Base-by-base conservation (phyloP, 2,329 filamentous ascomycete species). In the Helotiales sp. region DNA sequence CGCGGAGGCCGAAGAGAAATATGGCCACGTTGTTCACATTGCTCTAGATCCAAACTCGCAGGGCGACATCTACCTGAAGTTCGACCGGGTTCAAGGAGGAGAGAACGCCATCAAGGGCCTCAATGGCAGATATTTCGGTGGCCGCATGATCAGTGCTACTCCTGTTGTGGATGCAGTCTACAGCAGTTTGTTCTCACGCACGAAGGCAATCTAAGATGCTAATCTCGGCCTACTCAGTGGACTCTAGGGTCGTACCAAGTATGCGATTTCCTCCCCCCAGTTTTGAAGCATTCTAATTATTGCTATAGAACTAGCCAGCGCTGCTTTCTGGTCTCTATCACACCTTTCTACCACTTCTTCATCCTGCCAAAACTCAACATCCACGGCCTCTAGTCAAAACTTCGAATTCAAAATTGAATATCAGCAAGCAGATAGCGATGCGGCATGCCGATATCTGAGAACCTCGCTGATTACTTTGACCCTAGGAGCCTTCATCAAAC, bases 131-230 rank as follows among this genome's bases (percentile, higher is more conserved):
- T 97, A 92, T 81, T 99, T 99, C 81, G 96, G 93, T 78, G 93
- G 93, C 76, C 89, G 90, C 77, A 93, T 93, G 85, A 97, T 99
- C 80, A 95, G 92, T 79, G 96, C 95, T 75, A 91, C 93, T 72
- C 96, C 94, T 80, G 93, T 99, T 82, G 95, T 98, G 80, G 96
- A 99, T 82, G 95, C 95, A 77, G 93, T 99, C 83, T 99, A 98
- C 89, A 96, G 93, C 88, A 96, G 92, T 86, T 88, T 97, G 82
- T 97, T 96, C 85, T 92, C 91, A 81, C 90, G 92, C 79, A 92
- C 91, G 75, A 91, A 91, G 81, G 91, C 91, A 80, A 92, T 93
- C 75, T 94, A 82, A 85, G 84, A 74, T 75, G 73, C 76, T 77
- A 77, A 77, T 76, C 61, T 68, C 68, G 69, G 68, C 71, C 71